phyloP scores from a whole-genome alignment of 1,284 basidiomycete species.

The Rhodotorula sp. region DNA sequence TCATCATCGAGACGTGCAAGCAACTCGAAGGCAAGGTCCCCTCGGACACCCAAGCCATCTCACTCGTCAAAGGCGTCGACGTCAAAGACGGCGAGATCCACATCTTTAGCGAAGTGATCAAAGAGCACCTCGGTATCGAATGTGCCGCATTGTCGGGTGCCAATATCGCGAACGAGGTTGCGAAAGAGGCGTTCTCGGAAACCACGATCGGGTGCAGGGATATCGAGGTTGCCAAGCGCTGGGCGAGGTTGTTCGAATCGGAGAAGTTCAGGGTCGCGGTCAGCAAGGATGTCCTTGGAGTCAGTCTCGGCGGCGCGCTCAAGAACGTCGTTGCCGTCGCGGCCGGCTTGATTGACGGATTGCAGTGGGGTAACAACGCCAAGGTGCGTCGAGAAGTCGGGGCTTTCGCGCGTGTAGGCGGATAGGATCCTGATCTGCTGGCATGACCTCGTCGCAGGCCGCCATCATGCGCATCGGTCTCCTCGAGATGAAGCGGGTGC shows the following conservation, averaged over 20 bases:
- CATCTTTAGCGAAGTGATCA: conserved; percentile 60
- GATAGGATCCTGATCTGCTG: neutral
- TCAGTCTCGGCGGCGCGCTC: conserved; percentile 59
- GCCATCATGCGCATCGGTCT: conserved; percentile 60
- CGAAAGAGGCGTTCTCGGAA: conserved; percentile 56
- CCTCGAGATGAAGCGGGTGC: conserved; percentile 53
- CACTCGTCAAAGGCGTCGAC: conserved; percentile 58
- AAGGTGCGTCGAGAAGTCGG: conserved; percentile 45
- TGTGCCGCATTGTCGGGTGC: conserved; percentile 59
- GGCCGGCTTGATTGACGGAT: conserved; percentile 58
- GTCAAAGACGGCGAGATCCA: conserved; percentile 56
- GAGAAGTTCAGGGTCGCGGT: conserved; percentile 57
- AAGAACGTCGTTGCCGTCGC: conserved; percentile 61
- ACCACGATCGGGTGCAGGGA: conserved; percentile 59
- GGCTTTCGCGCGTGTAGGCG: neutral
- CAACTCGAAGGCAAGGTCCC: conserved; percentile 51
- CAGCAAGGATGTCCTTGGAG: conserved; percentile 59
- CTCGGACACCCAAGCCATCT: conserved; percentile 52
- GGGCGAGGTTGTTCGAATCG: conserved; percentile 51
- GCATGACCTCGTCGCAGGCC: conserved; percentile 42
- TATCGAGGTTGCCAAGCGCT: conserved; percentile 51
- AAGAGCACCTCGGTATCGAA: conserved; percentile 54
- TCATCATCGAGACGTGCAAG: conserved; percentile 50
- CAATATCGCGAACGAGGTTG: conserved; percentile 61
- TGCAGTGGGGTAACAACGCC: conserved; percentile 60